Conservation (phyloP, 257 asterid species). For the Solanum chaucha region DNA sequence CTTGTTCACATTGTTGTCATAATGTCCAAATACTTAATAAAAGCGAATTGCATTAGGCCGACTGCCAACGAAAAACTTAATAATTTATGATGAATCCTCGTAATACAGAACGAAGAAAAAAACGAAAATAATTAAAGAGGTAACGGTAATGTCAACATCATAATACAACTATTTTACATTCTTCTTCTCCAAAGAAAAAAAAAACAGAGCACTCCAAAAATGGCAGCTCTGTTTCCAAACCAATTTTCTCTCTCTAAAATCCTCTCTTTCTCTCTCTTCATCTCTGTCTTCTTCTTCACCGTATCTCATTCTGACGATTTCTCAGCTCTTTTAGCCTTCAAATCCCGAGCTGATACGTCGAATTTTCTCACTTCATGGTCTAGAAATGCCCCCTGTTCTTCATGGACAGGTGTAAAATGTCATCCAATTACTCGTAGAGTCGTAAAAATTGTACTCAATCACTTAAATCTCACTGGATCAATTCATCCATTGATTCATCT, state of each 20-base stretch:
- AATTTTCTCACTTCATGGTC: constrained; percentile 26
- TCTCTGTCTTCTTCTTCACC: neutral
- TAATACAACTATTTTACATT: neutral
- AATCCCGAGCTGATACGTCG: constrained; percentile 9
- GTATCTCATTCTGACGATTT: neutral
- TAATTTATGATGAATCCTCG: neutral
- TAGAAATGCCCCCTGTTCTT: constrained; percentile 6
- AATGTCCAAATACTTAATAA: neutral
- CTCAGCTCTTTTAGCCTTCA: constrained; percentile 13
- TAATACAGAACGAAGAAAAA: neutral
- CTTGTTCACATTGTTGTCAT: neutral
- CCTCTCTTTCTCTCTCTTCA: neutral
- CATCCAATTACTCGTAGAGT: constrained; percentile 10
- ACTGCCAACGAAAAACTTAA: neutral
- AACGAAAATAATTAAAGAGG: neutral
- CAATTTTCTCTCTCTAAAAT: neutral
- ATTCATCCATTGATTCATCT: constrained; percentile 4
- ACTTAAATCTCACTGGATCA: constrained; percentile 17
- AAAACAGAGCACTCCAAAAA: neutral
- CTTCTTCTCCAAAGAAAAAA: neutral
- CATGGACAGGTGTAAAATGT: constrained; percentile 25
- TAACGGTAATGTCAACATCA: neutral
- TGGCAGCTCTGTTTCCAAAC: neutral
- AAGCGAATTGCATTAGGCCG: neutral
- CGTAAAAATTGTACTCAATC: constrained; percentile 17